phyloP scores from a whole-genome alignment of 768 basidiomycete species.

The Rickenella mellea region DNA sequence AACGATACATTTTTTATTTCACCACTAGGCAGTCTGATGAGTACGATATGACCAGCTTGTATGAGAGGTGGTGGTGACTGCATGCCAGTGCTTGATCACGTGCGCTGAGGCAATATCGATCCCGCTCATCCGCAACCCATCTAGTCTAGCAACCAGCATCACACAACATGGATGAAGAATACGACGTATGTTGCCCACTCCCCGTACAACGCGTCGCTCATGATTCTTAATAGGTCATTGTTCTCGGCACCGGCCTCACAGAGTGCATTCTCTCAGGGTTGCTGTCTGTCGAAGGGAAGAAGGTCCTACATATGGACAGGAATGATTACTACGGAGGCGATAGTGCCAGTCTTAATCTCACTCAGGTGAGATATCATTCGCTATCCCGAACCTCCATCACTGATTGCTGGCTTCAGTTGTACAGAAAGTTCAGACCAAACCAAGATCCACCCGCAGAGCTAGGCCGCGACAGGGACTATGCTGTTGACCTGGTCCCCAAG shows the following conservation, averaged over 20 bases:
- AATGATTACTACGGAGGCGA: slow-evolving; percentile 99
- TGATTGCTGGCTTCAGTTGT: slow-evolving; percentile 49
- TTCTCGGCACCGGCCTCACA: slow-evolving; percentile 93
- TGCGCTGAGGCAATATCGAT: not conserved
- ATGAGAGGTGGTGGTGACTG: slow-evolving; percentile 23
- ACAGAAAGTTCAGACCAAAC: slow-evolving; percentile 85
- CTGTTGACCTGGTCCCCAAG: slow-evolving; percentile 96
- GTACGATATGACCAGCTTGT: slow-evolving; percentile 62
- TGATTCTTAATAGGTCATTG: slow-evolving; percentile 52
- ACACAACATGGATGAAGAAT: slow-evolving; percentile 93
- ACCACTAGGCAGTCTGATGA: slow-evolving; percentile 72
- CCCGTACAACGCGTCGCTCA: not conserved
- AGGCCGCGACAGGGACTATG: slow-evolving; percentile 95
- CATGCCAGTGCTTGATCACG: not conserved
- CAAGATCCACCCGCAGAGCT: slow-evolving; percentile 72
- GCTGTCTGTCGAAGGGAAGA: slow-evolving; percentile 99
- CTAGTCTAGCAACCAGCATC: not conserved
- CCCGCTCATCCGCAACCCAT: not conserved
- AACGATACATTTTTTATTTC: slow-evolving; percentile 69
- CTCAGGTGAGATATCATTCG: slow-evolving; percentile 55
- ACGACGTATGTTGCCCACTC: slow-evolving; percentile 57
- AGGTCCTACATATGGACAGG: slow-evolving; percentile 97
- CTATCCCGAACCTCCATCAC: slow-evolving; percentile 9
- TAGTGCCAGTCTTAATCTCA: slow-evolving; percentile 92
- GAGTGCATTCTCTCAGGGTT: slow-evolving; percentile 98